Evolutionary conservation across 441 rosid genomes (phyloP), one percentile per base, ranked within the genome.

Genomic region (Croton laevigatus): DNA sequence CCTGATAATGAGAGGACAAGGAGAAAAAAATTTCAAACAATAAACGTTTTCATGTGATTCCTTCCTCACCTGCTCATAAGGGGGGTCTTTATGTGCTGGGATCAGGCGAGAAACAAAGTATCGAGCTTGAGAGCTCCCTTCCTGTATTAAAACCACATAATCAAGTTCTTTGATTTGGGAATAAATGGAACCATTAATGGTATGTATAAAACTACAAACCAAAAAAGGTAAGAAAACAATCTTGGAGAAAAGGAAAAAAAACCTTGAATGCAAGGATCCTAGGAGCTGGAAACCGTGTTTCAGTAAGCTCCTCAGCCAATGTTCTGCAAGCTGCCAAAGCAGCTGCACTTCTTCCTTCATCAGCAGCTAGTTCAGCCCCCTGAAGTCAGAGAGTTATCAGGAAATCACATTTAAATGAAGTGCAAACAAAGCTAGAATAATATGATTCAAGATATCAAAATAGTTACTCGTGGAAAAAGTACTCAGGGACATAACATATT

Each of bases 1-100:
- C 36, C 16, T 38, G 42, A 5, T 5, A 38, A 38, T 5, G 42
- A 4, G 42, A 38, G 4, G 42, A 38, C 38, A 8, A 37, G 8
- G 37, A 17, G 20, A 60, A 17, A 34, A 17, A 48, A 48, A 49
- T 34, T 32, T 36, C 44, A 44, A 45, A 4, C 22, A 42, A 36
- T 16, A 17, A 10, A 10, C 59, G 27, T 14, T 23, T 27, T 38
- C 19, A 22, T 59, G 10, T 3, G 58, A 11, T n/a, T 6, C 38
- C 6, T 44, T 59, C 58, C 73, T 84, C 62, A 93, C 97, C 94
- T 93, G 99, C 70, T 93, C 97, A 65, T 95, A 95, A 55, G 99
- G 97, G 76, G 97, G 97, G 79, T 95, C 99, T 84, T 91, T 93
- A 84, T 93, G 97, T 49, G 97, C 98, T 19, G 99, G 95, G 75